Conservation (phyloP, 139 green algal species). For the Yamagishiella unicocca region DNA sequence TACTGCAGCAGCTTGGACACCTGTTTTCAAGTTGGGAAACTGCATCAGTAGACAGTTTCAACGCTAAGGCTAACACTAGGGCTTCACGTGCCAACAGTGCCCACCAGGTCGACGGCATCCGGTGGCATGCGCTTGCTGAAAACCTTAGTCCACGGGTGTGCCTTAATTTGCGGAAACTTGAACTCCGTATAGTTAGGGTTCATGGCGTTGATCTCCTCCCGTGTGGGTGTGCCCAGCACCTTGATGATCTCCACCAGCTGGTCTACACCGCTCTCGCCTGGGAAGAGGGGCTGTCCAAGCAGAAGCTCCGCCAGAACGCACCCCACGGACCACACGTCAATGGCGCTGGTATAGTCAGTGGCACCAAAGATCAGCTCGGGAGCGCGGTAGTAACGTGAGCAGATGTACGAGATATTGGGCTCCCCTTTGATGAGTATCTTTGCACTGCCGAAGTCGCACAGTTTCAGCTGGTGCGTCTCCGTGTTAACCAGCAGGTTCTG, state of each 20-base stretch:
- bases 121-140: conserved; percentile 94
- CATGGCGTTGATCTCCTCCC: conserved; percentile 98
- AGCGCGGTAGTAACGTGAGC: conserved; percentile 94
- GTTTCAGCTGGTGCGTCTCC: conserved; percentile 94
- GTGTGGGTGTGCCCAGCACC: conserved; percentile 94
- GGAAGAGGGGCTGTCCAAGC: conserved; percentile 93
- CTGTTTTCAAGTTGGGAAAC: no score
- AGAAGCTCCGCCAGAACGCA: conserved; percentile 99
- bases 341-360: conserved; percentile 97
- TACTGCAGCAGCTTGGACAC: conserved; percentile 96
- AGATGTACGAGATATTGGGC: conserved; percentile 99
- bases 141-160: conserved; percentile 96
- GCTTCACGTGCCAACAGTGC: no score
- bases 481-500: conserved; percentile 97
- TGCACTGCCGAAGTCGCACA: conserved; percentile 99
- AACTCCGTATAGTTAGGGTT: conserved; percentile 99
- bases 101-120: conserved; percentile 94
- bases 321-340: conserved; percentile 98
- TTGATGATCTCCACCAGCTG: conserved; percentile 99
- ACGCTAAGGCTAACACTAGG: no score
- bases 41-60: no score
- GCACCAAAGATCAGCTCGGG: conserved; percentile 99
- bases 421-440: conserved; percentile 94
- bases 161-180: conserved; percentile 98
- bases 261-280: conserved; percentile 96